Base-by-base conservation (phyloP, 2,329 filamentous ascomycete genomes). In the Escovopsis weberi region DNA sequence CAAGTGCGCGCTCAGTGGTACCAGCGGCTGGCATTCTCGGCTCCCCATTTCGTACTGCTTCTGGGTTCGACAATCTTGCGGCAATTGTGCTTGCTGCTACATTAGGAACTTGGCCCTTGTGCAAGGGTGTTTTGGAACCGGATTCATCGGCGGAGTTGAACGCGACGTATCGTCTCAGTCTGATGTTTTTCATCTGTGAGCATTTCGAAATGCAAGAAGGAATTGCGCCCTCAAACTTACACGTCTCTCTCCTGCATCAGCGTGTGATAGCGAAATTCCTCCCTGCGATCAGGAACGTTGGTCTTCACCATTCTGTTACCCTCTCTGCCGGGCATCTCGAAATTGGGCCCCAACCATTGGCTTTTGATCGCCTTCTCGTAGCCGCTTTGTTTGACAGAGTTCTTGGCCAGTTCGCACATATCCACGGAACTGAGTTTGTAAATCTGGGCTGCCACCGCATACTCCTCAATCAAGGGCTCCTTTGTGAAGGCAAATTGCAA, bases 401-500 rank as follows among this genome's bases (percentile, higher is more conserved):
- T 89, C 64, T 94, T 94, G 23, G 91, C 91, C 44, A 98, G 64
- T 64, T 98, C 91, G 58, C 91, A 96, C 91, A 98, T 98, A 56
- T 98, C 91, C 4, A 96, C 88, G 1, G 89, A 83, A 55, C 81
- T 93, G 34, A 98, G 76, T 65, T 96, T 96, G 67, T 96, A 98
- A 45, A 98, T 98, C 63, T 98, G 91, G 4, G 91, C 91, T 4
- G 91, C 91, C 8, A 98, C 91, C 0, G 89, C 88, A 56, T 98
- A 98, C 58, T 98, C 91, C 60, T 98, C 91, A 51, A 98, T 98
- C 44, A 98, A 65, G 1, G 91, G 91, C 61, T 98, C 91, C 55
- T 96, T 98, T 6, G 91, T 98, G 58, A 95, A 98, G 2, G 91
- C 91, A 59, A 98, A 98, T 57, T 98, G 91, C 38, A 98, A 71